Conservation (phyloP, 2,329 filamentous ascomycete species). For the Ophiostoma angusticollis region DNA sequence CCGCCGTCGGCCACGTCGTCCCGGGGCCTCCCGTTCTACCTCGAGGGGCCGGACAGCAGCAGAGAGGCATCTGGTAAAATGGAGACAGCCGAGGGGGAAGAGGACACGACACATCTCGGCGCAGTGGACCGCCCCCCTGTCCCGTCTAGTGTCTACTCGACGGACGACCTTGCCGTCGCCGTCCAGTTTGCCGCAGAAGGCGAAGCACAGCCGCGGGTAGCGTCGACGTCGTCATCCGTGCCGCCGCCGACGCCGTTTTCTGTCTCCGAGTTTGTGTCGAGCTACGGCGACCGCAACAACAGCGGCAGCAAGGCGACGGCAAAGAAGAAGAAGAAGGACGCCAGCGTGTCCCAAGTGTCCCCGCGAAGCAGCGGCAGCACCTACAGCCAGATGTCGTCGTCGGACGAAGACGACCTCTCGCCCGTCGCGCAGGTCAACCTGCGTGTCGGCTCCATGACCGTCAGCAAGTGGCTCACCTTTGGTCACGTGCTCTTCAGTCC, state of each 20-base stretch:
- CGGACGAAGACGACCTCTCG: constrained; percentile 48
- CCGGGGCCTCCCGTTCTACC: constrained; percentile 41
- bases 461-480: constrained; percentile 79
- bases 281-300: constrained; percentile 26
- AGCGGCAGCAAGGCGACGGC: constrained; percentile 11
- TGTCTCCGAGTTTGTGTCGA: constrained; percentile 28
- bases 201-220: no score
- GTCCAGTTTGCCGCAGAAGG: no score
- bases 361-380: no score
- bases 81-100: no score
- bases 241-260: constrained; percentile 30
- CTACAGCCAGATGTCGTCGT: constrained; percentile 33
- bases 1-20: constrained; percentile 44
- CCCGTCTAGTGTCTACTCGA: no score
- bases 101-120: no score
- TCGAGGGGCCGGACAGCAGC: constrained; percentile 30
- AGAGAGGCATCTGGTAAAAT: no score
- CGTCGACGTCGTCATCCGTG: constrained; percentile 15
- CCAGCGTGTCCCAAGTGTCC: no score
- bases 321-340: constrained; percentile 21
- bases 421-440: constrained; percentile 61
- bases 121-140: no score
- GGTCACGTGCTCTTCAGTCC: constrained; percentile 75
- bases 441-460: constrained; percentile 67
- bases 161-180: no score